These are phyloP conservation scores for Peribolospora kevripleyi DNA, from an alignment of 768 basidiomycete species.

Conservation along the genomic window DNA sequence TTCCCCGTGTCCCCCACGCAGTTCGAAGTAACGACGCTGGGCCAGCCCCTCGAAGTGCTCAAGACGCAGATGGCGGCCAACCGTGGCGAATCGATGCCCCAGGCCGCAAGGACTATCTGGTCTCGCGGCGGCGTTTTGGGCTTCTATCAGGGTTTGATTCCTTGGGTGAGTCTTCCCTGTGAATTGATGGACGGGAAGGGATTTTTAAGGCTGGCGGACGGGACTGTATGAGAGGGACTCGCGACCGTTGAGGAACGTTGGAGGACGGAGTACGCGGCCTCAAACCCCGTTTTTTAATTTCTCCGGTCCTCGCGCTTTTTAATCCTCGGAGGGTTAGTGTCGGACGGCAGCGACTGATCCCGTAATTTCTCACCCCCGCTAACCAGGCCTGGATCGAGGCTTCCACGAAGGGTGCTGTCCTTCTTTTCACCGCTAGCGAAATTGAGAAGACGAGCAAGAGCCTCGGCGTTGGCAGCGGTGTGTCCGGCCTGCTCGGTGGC, in stretches of 20 bases:
- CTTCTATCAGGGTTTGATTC: slow-evolving; percentile 95
- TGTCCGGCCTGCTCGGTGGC: slow-evolving; percentile 74
- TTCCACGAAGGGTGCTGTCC: slow-evolving; percentile 87
- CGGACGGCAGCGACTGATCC: neutral
- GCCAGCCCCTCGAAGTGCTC: slow-evolving; percentile 89
- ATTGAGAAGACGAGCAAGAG: slow-evolving; percentile 45
- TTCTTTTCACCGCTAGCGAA: slow-evolving; percentile 88
- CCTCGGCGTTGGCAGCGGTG: slow-evolving; percentile 52
- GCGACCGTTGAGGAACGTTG: no score
- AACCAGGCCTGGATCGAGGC: slow-evolving; percentile 94
- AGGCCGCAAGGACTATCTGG: slow-evolving; percentile 70
- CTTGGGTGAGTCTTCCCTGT: slow-evolving; percentile 44
- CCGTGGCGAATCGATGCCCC: slow-evolving; percentile 52
- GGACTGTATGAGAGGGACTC: no score
- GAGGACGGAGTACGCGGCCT: neutral
- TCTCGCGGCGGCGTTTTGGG: slow-evolving; percentile 66
- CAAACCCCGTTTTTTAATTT: neutral
- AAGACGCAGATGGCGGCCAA: slow-evolving; percentile 99
- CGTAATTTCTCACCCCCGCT: slow-evolving; percentile 1
- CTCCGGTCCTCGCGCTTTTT: no score
- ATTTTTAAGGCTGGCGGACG: no score
- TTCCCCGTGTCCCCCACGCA: neutral
- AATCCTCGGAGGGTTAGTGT: neutral
- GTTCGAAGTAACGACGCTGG: slow-evolving; percentile 77
- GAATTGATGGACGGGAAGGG: neutral